Base-by-base conservation (phyloP, 805 yeast genomes). In the Ogataea paraovalis region DNA sequence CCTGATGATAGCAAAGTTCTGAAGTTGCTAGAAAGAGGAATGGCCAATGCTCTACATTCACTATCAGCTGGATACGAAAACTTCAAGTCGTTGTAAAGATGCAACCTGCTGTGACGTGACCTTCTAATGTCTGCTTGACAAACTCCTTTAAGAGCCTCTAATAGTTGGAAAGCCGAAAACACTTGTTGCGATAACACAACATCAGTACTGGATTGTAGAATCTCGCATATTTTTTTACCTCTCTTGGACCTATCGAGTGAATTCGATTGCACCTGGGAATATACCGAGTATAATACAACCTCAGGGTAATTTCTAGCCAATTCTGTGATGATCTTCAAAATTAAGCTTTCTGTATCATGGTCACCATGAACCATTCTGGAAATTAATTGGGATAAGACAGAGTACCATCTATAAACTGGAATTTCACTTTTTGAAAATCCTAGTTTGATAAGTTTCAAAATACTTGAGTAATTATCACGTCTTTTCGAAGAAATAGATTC, bases 261-360 rank as follows among this genome's bases (percentile, higher is more conserved):
- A 2, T 68, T 70, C 0, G 96, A 87, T 46, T 83, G 81, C 3
- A 75, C 69, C 53, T 87, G 83, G 0, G 92, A 83, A 36, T 86
- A 70, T 1, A 87, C 80, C 10, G 85, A 80, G 95, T 97, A 94
- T n/a, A 94, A 69, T 19, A 91, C 80, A 51, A 88, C 92, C 16
- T 79, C 76, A 0, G 97, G 96, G 61, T 89, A 94, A 21, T 77
- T 72, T 27, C 68, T 66, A 0, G 85, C 73, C 12, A 92, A 73
- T 13, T 72, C 67, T 13, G 76, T 68, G 10, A 91, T 69, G 20
- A 92, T 78, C n/a, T 70, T 66, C 44, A 76, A 65, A 14, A 94
- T 72, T 19, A 82, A 65, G 1, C 72, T 74, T 25, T 74, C 76
- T 0, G 94, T 81, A 0, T 72, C 69, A 2, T 67, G 65, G 52